phyloP scores from a whole-genome alignment of 176 grass and related monocot genomes.

The Pontederia crassipes region DNA sequence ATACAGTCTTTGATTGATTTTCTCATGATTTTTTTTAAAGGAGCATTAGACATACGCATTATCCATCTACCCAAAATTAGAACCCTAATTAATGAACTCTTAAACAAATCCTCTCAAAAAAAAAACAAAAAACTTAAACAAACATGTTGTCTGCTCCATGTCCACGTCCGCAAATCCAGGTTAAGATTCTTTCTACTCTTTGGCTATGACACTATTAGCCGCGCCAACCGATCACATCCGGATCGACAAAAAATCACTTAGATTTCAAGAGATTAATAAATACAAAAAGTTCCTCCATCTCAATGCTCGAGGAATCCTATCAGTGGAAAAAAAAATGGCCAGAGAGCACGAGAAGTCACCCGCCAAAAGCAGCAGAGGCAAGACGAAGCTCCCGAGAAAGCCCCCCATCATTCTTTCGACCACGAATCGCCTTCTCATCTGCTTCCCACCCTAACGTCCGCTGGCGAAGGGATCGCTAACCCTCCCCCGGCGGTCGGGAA shows the following conservation, averaged over 20 bases:
- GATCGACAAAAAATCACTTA: neutral
- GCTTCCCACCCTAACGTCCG: neutral
- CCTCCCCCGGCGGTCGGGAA: too few relatives aligned
- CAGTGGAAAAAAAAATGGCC: neutral
- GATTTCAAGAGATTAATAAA: neutral
- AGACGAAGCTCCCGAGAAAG: constrained; percentile 15
- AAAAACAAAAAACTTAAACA: too few relatives aligned
- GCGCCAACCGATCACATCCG: neutral
- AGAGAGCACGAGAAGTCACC: neutral
- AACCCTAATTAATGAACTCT: too few relatives aligned
- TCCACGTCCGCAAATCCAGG: neutral
- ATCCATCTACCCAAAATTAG: too few relatives aligned
- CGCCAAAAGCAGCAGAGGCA: constrained; percentile 25
- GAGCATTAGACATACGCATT: too few relatives aligned
- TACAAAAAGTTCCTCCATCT: neutral
- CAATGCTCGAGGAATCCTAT: neutral
- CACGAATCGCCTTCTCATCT: neutral
- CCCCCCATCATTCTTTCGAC: constrained; percentile 6
- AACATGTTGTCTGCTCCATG: neutral
- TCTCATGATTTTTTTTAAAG: too few relatives aligned
- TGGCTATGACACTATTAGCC: neutral
- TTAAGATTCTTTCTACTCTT: neutral
- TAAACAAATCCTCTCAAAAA: too few relatives aligned
- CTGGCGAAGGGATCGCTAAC: too few relatives aligned
- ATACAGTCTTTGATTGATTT: too few relatives aligned